phyloP scores from a whole-genome alignment of 495 filamentous ascomycete genomes.

The Penicillium fimorum region DNA sequence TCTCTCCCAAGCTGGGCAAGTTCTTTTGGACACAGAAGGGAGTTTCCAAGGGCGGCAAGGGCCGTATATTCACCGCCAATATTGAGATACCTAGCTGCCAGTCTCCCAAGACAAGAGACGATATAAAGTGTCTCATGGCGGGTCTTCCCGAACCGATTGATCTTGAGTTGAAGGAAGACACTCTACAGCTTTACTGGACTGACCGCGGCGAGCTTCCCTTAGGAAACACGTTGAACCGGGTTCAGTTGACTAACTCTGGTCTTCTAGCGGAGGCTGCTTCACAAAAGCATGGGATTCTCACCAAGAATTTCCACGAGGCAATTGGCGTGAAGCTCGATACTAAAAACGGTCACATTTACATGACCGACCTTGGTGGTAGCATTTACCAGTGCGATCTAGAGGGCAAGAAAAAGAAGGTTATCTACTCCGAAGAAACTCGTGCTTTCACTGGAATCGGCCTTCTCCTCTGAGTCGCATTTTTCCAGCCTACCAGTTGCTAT shows the following conservation, averaged over 20 bases:
- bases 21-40: slow-evolving; percentile 60
- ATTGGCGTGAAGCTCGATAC: slow-evolving; percentile 50
- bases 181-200: slow-evolving; percentile 49
- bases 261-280: not conserved
- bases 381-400: no score
- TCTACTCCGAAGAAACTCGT: slow-evolving; percentile 23
- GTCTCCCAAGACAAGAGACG: slow-evolving; percentile 18
- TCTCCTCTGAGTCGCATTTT: not conserved
- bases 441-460: slow-evolving; percentile 37
- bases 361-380: slow-evolving; percentile 41
- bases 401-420: slow-evolving; percentile 24
- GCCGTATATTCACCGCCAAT: slow-evolving; percentile 48
- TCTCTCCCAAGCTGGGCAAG: slow-evolving; percentile 30
- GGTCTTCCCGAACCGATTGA: slow-evolving; percentile 52
- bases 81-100: slow-evolving; percentile 30
- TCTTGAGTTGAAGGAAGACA: slow-evolving; percentile 43
- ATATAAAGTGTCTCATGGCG: slow-evolving; percentile 41
- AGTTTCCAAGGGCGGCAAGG: slow-evolving; percentile 42
- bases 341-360: slow-evolving; percentile 17
- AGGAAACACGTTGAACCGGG: slow-evolving; percentile 46
- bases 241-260: slow-evolving; percentile 20
- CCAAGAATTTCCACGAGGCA: slow-evolving; percentile 44
- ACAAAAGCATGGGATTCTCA: slow-evolving; percentile 29
- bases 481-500: no score
- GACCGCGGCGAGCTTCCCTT: slow-evolving; percentile 51